Conservation (phyloP, 495 filamentous ascomycete genomes). For the Aspergillus ellipticus region DNA sequence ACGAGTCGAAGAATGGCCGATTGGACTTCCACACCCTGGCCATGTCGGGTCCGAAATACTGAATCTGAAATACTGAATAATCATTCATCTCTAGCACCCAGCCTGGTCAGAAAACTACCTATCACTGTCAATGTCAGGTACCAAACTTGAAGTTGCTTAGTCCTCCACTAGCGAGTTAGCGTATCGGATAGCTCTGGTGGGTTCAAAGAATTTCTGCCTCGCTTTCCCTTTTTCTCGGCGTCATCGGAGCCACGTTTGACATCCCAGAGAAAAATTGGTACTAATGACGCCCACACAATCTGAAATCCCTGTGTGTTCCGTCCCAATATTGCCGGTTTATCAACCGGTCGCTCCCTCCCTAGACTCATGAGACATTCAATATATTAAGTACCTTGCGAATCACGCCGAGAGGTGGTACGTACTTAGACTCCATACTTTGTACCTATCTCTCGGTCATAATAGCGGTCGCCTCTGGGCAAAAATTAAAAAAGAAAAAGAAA, state of each 20-base stretch:
- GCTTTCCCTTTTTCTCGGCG: neutral
- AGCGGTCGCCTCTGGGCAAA: too few relatives aligned
- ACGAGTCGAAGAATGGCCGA: neutral
- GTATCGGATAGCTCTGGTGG: constrained; percentile 4
- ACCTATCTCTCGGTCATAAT: too few relatives aligned
- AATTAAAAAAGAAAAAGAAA: too few relatives aligned
- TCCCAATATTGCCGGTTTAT: neutral
- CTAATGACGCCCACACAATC: too few relatives aligned
- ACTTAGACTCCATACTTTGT: too few relatives aligned
- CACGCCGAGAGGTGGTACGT: too few relatives aligned
- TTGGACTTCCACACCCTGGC: neutral
- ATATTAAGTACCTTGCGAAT: neutral
- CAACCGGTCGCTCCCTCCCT: neutral
- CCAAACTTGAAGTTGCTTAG: constrained; percentile 11
- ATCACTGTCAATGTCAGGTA: constrained; percentile 10
- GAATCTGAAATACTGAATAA: too few relatives aligned
- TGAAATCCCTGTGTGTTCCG: too few relatives aligned
- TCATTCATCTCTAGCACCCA: too few relatives aligned
- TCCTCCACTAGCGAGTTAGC: constrained; percentile 2
- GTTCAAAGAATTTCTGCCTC: neutral
- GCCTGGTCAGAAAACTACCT: neutral
- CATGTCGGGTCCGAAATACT: neutral
- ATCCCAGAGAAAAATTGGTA: neutral
- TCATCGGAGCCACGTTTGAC: neutral
- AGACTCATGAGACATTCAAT: neutral